A percentile compares a stretch with the other conserved stretches of the same genome.
These are phyloP conservation scores for Camptophora hylomeconis DNA, from an alignment of 2,329 filamentous ascomycete species.

Conservation along the genomic window DNA sequence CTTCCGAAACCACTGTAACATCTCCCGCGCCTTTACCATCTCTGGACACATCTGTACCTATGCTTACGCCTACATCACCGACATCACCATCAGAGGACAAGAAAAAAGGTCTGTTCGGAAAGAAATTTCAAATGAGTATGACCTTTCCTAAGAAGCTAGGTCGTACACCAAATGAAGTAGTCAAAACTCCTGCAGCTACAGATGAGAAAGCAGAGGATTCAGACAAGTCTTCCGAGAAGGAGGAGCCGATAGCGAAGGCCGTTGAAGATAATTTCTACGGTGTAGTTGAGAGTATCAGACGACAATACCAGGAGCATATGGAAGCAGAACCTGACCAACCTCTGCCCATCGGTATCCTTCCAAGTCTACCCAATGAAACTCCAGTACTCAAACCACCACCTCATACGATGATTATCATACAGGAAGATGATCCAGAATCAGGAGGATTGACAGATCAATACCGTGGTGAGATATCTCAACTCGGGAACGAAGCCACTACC, in stretches of 20 bases:
- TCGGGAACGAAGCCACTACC: conserved; percentile 64
- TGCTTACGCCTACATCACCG: conserved; percentile 37
- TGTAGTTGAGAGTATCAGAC: conserved; percentile 31
- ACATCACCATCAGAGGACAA: conserved; percentile 50
- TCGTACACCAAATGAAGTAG: conserved; percentile 49
- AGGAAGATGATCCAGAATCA: conserved; percentile 50
- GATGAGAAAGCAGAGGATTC: conserved; percentile 60
- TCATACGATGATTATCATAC: conserved; percentile 48
- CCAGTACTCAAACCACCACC: conserved; percentile 30
- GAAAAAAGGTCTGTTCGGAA: conserved; percentile 57
- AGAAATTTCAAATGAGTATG: conserved; percentile 59
- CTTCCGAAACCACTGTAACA: conserved; percentile 30
- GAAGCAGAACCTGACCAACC: conserved; percentile 25
- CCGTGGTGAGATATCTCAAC: conserved; percentile 67
- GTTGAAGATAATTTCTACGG: conserved; percentile 34
- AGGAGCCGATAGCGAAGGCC: conserved; percentile 28
- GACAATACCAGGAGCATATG: conserved; percentile 33
- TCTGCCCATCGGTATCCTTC: conserved; percentile 27
- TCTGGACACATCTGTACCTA: conserved; percentile 28
- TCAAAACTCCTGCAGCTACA: conserved; percentile 48
- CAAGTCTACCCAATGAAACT: conserved; percentile 32
- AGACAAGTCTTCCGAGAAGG: conserved; percentile 43
- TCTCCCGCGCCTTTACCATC: no score
- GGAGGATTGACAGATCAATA: conserved; percentile 72
- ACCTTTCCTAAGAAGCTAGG: conserved; percentile 67